Conservation (phyloP, 306 rosid genomes). For the Adenanthera pavonina region DNA sequence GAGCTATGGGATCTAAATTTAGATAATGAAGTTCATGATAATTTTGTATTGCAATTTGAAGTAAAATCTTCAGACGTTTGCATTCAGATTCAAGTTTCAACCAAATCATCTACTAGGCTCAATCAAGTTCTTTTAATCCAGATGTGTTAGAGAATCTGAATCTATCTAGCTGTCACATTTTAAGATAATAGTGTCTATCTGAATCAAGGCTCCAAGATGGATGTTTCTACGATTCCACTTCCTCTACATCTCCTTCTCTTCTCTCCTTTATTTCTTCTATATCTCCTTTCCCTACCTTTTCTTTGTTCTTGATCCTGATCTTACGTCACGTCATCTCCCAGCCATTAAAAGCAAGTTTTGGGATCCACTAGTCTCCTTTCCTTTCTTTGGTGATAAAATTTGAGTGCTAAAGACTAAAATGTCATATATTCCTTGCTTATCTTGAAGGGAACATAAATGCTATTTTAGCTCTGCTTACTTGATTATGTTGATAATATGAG, state of each 20-base stretch:
- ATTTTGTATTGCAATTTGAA: background rate
- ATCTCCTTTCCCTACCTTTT: background rate
- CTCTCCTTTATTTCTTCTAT: background rate
- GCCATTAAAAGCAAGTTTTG: constrained; percentile 18
- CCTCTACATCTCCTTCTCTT: background rate
- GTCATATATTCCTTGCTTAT: background rate
- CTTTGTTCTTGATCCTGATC: background rate
- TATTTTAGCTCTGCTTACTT: background rate
- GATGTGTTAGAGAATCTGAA: background rate
- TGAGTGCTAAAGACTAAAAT: background rate
- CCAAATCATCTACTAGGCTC: background rate
- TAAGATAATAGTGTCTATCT: background rate
- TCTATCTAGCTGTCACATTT: background rate
- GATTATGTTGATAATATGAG: constrained; percentile 19
- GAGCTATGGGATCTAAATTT: background rate
- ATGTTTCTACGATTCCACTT: background rate
- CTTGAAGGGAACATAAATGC: background rate
- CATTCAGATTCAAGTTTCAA: background rate
- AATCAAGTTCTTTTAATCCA: background rate
- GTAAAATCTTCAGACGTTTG: background rate
- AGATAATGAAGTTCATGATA: background rate
- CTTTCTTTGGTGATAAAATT: constrained; percentile 12
- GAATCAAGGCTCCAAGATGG: background rate
- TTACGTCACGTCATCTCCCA: background rate
- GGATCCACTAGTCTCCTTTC: constrained; percentile 10